Conservation (phyloP, 148 eudicot species). For the Arbutus unedo region DNA sequence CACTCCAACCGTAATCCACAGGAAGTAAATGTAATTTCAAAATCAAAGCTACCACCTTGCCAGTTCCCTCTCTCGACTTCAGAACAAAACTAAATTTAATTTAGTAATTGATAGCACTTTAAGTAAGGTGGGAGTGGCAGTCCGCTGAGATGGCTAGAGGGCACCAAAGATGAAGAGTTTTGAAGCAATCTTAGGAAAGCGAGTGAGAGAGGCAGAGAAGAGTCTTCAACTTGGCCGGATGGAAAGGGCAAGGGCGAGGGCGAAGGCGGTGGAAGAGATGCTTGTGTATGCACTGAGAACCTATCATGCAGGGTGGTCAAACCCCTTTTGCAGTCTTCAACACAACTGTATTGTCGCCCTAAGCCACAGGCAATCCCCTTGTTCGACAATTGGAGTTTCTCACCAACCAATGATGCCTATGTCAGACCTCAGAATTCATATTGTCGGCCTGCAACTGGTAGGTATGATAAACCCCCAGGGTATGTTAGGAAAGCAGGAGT, state of each 20-base stretch:
- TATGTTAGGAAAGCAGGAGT: not conserved
- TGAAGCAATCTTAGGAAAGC: not conserved
- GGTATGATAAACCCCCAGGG: not conserved
- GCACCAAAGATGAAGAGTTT: not conserved
- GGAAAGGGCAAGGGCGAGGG: not conserved
- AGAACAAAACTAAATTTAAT: not conserved
- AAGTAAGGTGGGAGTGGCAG: not conserved
- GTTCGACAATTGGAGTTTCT: not conserved
- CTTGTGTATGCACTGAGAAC: not conserved
- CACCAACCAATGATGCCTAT: not conserved
- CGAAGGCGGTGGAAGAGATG: not conserved
- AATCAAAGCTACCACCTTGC: not conserved
- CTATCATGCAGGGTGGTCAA: not conserved
- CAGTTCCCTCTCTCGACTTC: not conserved
- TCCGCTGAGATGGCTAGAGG: not conserved
- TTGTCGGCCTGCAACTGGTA: not conserved
- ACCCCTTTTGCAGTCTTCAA: not conserved
- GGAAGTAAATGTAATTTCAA: not conserved
- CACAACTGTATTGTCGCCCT: not conserved
- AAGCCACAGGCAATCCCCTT: not conserved
- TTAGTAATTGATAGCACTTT: not conserved
- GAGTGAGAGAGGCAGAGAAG: not conserved
- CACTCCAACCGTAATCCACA: not conserved
- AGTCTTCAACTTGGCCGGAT: not conserved
- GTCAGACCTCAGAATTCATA: not conserved